Conservation (phyloP, 2,329 filamentous ascomycete species). For the Cladorrhinum sp. region DNA sequence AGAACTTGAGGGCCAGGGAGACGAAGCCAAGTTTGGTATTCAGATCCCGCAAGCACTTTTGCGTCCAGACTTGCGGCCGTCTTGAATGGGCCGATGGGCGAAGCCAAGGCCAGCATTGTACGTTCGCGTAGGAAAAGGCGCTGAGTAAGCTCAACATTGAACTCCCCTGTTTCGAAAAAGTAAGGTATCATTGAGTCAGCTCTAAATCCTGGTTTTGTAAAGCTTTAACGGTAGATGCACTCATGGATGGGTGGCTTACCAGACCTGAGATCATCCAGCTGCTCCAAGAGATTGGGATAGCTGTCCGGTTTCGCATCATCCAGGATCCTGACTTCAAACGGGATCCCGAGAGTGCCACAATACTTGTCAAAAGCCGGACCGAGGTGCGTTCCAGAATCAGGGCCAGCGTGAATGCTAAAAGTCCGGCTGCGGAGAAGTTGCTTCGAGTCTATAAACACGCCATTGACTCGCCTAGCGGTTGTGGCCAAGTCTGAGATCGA, state of each 20-base stretch:
- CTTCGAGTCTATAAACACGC: slow-evolving; percentile 10
- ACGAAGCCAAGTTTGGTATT: slow-evolving; percentile 6
- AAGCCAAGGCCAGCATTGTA: slow-evolving; percentile 2
- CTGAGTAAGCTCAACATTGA: not conserved
- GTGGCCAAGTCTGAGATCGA: slow-evolving; percentile 1
- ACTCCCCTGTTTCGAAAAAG: not conserved
- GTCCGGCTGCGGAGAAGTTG: not conserved
- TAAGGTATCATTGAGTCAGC: not conserved
- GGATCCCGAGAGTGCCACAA: slow-evolving; percentile 3
- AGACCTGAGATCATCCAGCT: not conserved
- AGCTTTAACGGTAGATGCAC: no score
- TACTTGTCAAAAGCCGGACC: slow-evolving; percentile 3
- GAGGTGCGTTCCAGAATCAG: not conserved
- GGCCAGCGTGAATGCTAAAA: slow-evolving; percentile 7
- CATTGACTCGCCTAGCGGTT: slow-evolving; percentile 6
- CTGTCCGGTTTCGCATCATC: not conserved
- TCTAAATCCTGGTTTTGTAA: no score
- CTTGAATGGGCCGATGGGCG: slow-evolving; percentile 5
- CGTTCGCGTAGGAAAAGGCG: slow-evolving; percentile 4
- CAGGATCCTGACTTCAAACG: slow-evolving; percentile 5
- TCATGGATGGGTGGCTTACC: no score
- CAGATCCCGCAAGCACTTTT: not conserved
- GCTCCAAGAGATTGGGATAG: not conserved
- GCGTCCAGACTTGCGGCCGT: not conserved
- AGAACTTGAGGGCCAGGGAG: slow-evolving; percentile 12